Evolutionary conservation across 2,329 filamentous ascomycete genomes (phyloP), one percentile per base, ranked within the genome.

Genomic region (Epichloe bromicola): DNA sequence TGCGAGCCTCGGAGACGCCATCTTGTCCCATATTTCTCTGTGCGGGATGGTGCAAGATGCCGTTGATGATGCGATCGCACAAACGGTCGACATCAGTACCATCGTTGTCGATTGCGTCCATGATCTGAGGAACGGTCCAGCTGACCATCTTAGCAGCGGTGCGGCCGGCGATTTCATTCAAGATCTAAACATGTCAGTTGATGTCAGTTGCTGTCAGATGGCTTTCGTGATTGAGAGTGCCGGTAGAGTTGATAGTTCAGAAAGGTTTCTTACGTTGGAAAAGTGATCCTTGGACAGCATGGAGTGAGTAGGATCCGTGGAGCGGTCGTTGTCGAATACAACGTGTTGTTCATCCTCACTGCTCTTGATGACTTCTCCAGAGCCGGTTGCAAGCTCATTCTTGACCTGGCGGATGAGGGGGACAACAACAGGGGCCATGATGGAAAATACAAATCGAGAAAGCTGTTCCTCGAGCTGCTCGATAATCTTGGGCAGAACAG

Each of bases 281-380:
- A 96, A 96, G 68, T 96, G 90, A 61, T 96, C 90, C 71, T 96
- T 96, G 53, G 88, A 89, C 49, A 96, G 73, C 90, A 95, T 95
- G 19, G 88, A 94, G 71, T 96, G 90, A 1, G 90, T 96, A 0
- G 90, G 91, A 61, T 96, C 85, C 19, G 80, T 82, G 55, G 73
- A 85, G 48, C 77, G 55, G 61, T 94, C 84, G 57, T 96, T 83
- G 43, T 86, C 70, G 67, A 95, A 96, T 47, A 96, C 88, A 58
- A 94, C 78, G 61, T 86, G 81, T 70, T 95, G 89, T 71, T 95
- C 85, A 49, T 84, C 79, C 65, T 84, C 77, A 65, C 86, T 91
- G 71, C 84, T 89, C 60, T 87, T 75, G 56, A 96, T 95, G 60
- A 96, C 85, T 66, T 95, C 87, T 2, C 80, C 83, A 3, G 88